These are phyloP conservation scores for Mucor plumbeus DNA, from an alignment of 371 early-diverging fungal genomes.

Conservation along the genomic window DNA sequence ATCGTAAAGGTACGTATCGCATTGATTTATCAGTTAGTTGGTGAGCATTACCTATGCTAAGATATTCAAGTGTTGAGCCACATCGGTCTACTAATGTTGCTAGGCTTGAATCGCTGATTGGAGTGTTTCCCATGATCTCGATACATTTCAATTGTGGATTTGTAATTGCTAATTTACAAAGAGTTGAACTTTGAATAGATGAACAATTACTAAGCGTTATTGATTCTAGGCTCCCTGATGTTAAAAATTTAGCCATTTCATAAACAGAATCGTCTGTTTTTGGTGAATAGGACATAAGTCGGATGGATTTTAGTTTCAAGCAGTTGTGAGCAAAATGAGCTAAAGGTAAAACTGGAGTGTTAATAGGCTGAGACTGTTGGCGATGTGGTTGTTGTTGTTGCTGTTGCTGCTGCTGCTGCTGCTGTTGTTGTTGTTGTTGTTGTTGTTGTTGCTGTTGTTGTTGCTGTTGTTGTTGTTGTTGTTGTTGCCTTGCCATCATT, in stretches of 20 bases:
- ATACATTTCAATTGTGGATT: conserved; percentile 46
- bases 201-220: conserved; percentile 40
- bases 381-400: neutral
- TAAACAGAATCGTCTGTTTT: conserved; percentile 54
- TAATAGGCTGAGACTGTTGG: conserved; percentile 7
- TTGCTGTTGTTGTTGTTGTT: conserved; percentile 13
- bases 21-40: conserved; percentile 46
- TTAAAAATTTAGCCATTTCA: conserved; percentile 55
- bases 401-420: conserved; percentile 1
- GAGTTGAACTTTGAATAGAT: conserved; percentile 49
- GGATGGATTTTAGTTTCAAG: conserved; percentile 39
- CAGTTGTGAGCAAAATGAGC: conserved; percentile 55
- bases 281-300: conserved; percentile 48
- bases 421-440: conserved; percentile 3
- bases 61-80: conserved; percentile 36
- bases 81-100: conserved; percentile 45
- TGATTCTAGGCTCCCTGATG: conserved; percentile 37
- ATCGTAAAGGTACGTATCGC: conserved; percentile 35
- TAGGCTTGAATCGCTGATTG: conserved; percentile 46
- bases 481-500: conserved; percentile 16
- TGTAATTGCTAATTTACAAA: conserved; percentile 50
- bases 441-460: conserved; percentile 16
- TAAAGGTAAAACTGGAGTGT: conserved; percentile 41
- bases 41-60: conserved; percentile 49
- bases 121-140: conserved; percentile 49